Conservation (phyloP, 148 eudicot species). For the Pharnaceum exiguum region DNA sequence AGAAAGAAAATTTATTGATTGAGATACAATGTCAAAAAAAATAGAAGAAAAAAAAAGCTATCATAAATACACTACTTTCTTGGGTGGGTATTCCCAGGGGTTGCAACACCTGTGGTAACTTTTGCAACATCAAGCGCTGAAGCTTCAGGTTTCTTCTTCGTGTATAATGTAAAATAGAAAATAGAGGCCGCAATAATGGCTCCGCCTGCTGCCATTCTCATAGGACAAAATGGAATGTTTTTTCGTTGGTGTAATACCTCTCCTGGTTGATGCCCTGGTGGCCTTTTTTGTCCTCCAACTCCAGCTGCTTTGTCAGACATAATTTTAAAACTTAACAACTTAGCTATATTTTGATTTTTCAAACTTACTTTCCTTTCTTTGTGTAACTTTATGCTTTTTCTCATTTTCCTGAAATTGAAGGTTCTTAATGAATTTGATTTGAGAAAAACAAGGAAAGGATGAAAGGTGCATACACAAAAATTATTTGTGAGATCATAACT, state of each 20-base stretch:
- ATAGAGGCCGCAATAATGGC: constrained; percentile 28
- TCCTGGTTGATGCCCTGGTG: constrained; percentile 26
- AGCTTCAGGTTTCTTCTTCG: constrained; percentile 69
- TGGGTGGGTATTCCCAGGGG: constrained; percentile 35
- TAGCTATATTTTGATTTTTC: too few species aligned
- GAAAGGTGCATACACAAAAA: too few species aligned
- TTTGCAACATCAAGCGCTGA: constrained; percentile 57
- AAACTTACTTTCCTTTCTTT: too few species aligned
- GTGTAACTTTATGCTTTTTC: too few species aligned
- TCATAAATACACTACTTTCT: constrained; percentile 23
- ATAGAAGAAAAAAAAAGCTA: too few species aligned
- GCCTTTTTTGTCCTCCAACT: constrained; percentile 8
- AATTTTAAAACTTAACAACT: neutral
- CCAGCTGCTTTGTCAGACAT: constrained; percentile 18
- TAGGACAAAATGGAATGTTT: constrained; percentile 28
- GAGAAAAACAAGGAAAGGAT: too few species aligned
- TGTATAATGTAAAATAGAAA: constrained; percentile 44
- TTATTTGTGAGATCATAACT: too few species aligned
- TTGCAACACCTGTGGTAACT: constrained; percentile 40
- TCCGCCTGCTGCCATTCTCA: constrained; percentile 43
- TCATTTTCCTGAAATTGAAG: too few species aligned
- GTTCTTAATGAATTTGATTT: too few species aligned
- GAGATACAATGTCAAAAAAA: too few species aligned
- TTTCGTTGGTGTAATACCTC: constrained; percentile 53
- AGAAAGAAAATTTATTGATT: too few species aligned